A percentile compares a stretch with the other conserved stretches of the same genome.
phyloP scores from a whole-genome alignment of 768 basidiomycete species.

The Kwoniella shandongensis region DNA sequence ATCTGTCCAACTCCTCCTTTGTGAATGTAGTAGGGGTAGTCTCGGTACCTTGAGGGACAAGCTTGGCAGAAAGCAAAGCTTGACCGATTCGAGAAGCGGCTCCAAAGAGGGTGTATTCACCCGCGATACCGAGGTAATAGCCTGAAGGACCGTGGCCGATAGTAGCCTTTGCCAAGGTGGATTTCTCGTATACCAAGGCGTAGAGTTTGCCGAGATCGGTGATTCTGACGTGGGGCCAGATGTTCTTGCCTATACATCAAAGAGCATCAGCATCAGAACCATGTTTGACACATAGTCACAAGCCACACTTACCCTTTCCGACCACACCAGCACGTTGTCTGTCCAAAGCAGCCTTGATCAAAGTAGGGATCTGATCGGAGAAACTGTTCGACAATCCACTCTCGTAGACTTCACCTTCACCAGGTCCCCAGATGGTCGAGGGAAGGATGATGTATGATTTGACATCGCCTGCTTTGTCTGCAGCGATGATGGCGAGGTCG shows the following conservation, averaged over 20 bases:
- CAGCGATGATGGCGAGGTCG: slow-evolving; percentile 47
- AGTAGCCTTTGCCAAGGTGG: slow-evolving; percentile 21
- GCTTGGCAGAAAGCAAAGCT: slow-evolving; percentile 35
- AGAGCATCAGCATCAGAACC: not conserved
- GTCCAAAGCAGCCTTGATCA: slow-evolving; percentile 45
- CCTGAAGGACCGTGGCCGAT: slow-evolving; percentile 51
- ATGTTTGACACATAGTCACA: not conserved
- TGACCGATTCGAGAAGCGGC: slow-evolving; percentile 42
- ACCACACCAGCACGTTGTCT: slow-evolving; percentile 45
- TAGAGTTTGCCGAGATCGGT: slow-evolving; percentile 44
- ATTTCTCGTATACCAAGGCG: slow-evolving; percentile 35
- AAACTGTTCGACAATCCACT: slow-evolving; percentile 45
- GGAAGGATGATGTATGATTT: slow-evolving; percentile 51
- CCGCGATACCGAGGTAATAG: slow-evolving; percentile 49
- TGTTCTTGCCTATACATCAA: slow-evolving; percentile 33
- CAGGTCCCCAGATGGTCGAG: slow-evolving; percentile 51
- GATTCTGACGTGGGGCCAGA: slow-evolving; percentile 50
- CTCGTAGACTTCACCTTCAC: slow-evolving; percentile 38
- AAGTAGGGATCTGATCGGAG: slow-evolving; percentile 46
- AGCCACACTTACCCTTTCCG: slow-evolving; percentile 41
- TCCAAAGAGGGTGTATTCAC: slow-evolving; percentile 45
- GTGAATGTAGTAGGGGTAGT: slow-evolving; percentile 40
- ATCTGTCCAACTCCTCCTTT: slow-evolving; percentile 48
- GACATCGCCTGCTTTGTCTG: slow-evolving; percentile 37
- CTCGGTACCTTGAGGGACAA: slow-evolving; percentile 2